Evolutionary conservation across 306 rosid species (phyloP).

Genomic region (Erythrophleum fordii): DNA sequence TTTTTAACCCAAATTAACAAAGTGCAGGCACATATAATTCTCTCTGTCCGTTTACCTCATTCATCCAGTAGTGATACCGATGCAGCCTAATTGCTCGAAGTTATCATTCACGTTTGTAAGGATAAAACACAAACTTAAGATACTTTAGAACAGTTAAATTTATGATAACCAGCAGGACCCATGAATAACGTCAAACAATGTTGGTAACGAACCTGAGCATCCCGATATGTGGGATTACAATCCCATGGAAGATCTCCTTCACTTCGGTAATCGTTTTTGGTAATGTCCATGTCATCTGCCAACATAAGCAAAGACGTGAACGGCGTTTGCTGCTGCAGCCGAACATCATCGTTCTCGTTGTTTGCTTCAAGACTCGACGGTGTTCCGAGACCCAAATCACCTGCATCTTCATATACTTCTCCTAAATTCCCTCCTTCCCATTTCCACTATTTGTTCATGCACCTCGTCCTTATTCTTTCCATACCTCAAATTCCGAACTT

Average conservation of each 20-base stretch:
- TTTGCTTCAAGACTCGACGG: background rate
- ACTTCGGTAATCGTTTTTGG: slow-evolving; percentile 22
- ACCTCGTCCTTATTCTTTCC: no score
- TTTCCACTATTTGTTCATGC: slow-evolving; percentile 43
- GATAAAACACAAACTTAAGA: no score
- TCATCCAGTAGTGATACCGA: no score
- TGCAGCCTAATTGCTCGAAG: no score
- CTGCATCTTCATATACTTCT: background rate
- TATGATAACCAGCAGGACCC: no score
- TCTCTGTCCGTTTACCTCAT: no score
- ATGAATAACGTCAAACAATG: no score
- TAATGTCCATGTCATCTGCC: slow-evolving; percentile 9
- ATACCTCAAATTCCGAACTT: background rate
- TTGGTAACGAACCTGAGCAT: slow-evolving; percentile 41
- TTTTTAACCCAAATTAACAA: no score
- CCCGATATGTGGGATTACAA: slow-evolving; percentile 31
- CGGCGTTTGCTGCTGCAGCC: slow-evolving; percentile 42
- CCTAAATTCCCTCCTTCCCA: slow-evolving; percentile 29
- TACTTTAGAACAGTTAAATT: no score
- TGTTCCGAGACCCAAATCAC: background rate
- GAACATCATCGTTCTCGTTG: slow-evolving; percentile 28
- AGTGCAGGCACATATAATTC: no score
- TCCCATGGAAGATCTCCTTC: slow-evolving; percentile 45
- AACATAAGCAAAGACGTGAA: slow-evolving; percentile 42
- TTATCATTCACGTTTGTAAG: no score